These are phyloP conservation scores for Eucalyptus brandiana DNA, from an alignment of 345 rosid species.

Conservation along the genomic window DNA sequence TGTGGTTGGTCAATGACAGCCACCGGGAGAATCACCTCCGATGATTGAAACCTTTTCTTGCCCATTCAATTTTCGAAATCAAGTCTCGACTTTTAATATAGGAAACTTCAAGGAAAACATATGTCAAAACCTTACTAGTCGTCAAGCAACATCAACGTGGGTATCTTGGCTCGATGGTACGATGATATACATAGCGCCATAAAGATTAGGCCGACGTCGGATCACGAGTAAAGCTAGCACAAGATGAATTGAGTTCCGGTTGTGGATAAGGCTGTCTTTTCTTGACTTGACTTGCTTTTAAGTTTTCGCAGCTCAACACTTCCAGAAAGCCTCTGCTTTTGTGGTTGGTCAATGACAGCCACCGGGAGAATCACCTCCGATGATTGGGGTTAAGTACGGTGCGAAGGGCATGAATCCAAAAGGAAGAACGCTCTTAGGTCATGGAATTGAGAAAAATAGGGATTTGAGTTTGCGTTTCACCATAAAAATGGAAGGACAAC, in stretches of 20 bases:
- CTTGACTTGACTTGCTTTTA: background rate
- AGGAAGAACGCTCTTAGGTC: background rate
- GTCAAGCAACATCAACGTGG: background rate
- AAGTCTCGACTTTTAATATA: background rate
- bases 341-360: background rate
- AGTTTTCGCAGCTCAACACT: background rate
- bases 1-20: background rate
- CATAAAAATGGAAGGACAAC: background rate
- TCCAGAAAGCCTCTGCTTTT: background rate
- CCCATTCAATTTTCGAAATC: background rate
- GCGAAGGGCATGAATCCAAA: background rate
- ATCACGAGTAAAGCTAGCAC: background rate
- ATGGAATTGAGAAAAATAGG: background rate
- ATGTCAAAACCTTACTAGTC: background rate
- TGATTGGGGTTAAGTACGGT: background rate
- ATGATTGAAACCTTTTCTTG: background rate
- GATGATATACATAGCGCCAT: background rate
- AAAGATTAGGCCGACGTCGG: background rate
- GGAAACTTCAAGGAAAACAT: background rate
- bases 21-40: background rate
- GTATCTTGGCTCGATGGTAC: background rate
- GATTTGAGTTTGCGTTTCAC: background rate
- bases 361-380: background rate
- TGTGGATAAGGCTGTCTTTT: background rate
- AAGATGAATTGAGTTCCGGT: background rate